Percentiles rank a stretch among this genome's conserved stretches.
These are phyloP conservation scores for Phytophthora melonis DNA, from an alignment of 352 stramenopile genomes.

Conservation along the genomic window DNA sequence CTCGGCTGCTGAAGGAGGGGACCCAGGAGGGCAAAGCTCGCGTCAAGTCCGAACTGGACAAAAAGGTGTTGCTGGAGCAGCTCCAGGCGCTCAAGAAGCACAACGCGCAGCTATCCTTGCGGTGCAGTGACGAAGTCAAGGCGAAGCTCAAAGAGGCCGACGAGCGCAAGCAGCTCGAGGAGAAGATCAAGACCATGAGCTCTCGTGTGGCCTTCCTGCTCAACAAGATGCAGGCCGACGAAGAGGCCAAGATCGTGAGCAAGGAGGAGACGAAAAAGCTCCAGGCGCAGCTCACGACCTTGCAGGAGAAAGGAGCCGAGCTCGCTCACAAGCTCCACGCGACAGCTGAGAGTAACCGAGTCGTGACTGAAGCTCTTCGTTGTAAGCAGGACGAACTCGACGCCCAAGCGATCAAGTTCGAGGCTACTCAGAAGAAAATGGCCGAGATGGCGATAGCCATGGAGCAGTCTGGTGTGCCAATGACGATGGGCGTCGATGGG, in stretches of 20 bases:
- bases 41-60: conserved; percentile 95
- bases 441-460: conserved; percentile 62
- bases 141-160: conserved; percentile 93
- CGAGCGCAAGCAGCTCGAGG: conserved; percentile 91
- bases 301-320: conserved; percentile 91
- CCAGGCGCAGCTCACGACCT: conserved; percentile 89
- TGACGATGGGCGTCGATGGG: conserved; percentile 25
- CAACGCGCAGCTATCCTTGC: conserved; percentile 93
- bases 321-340: conserved; percentile 91
- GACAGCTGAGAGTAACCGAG: conserved; percentile 93
- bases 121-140: conserved; percentile 95
- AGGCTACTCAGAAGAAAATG: conserved; percentile 83
- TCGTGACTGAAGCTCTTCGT: conserved; percentile 92
- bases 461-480: conserved; percentile 59
- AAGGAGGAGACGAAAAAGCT: conserved; percentile 96
- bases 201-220: conserved; percentile 94
- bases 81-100: conserved; percentile 96
- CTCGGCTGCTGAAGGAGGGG: conserved; percentile 93
- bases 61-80: conserved; percentile 95
- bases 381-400: conserved; percentile 93
- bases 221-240: conserved; percentile 97
- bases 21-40: conserved; percentile 93
- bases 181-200: conserved; percentile 95
- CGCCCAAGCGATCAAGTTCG: conserved; percentile 81
- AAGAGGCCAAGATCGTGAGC: conserved; percentile 93